These are phyloP conservation scores for Mycena maculata DNA, from an alignment of 768 basidiomycete genomes.

Conservation along the genomic window DNA sequence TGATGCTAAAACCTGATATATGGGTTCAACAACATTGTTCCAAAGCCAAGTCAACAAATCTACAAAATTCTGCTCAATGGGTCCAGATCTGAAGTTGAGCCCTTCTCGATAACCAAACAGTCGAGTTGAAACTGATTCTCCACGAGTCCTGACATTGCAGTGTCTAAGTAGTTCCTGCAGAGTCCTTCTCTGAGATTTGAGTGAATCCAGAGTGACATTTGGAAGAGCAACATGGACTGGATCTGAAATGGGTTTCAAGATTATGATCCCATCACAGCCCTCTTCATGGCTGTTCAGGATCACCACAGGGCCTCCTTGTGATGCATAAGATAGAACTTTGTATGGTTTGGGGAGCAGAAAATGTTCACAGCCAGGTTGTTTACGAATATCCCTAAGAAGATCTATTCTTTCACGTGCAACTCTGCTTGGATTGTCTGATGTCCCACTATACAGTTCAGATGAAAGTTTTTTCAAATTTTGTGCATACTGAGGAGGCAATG, in stretches of 20 bases:
- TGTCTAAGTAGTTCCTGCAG: neutral
- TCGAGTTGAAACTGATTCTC: neutral
- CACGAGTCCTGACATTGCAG: neutral
- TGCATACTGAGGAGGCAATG: no score
- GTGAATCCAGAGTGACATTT: neutral
- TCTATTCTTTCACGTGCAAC: neutral
- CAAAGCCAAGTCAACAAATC: neutral
- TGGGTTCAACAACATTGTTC: neutral
- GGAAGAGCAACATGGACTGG: neutral
- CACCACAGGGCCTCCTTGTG: neutral
- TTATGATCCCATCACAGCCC: neutral
- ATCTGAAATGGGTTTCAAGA: neutral
- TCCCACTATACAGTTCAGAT: no score
- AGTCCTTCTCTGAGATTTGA: neutral
- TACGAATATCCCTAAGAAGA: neutral
- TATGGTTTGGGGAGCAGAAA: slow-evolving; percentile 1
- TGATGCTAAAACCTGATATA: neutral
- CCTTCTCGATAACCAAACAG: neutral
- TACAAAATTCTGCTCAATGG: neutral
- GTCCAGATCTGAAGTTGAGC: neutral
- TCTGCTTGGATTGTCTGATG: no score
- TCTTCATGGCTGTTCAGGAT: neutral
- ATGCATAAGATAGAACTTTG: neutral
- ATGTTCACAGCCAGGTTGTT: neutral
- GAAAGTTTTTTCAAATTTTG: no score